Percentiles rank a stretch among this genome's conserved stretches.
Conservation (phyloP, 108 stramenopile species). For the Pelagomonas calceolata region DNA sequence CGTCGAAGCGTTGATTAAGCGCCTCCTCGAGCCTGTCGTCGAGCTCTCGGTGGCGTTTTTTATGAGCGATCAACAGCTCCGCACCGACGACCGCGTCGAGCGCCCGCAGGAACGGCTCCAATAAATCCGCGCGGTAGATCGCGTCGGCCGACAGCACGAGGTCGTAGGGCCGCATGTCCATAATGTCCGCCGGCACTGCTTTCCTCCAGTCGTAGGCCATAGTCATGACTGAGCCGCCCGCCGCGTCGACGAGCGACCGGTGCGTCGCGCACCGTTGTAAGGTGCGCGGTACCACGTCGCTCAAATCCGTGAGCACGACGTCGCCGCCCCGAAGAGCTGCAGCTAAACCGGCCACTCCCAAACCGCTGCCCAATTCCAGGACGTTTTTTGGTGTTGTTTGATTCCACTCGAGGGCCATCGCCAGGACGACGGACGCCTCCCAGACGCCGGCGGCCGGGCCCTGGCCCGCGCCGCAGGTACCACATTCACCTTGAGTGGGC, state of each 20-base stretch:
- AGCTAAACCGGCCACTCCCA: not conserved
- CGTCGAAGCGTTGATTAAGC: no score
- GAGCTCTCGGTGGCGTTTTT: no score
- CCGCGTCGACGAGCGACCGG: not conserved
- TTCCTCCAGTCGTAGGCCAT: not conserved
- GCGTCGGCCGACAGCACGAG: not conserved
- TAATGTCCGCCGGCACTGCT: not conserved
- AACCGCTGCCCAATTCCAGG: not conserved
- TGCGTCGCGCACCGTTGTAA: no score
- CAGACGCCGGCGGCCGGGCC: not conserved
- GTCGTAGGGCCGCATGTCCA: not conserved
- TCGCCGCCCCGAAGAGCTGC: not conserved
- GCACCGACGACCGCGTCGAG: no score
- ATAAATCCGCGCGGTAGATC: not conserved
- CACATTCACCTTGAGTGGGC: not conserved
- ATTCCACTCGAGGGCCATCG: not conserved
- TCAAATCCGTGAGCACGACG: not conserved
- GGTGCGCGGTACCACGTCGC: not conserved
- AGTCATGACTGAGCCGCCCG: not conserved
- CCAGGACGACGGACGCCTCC: not conserved
- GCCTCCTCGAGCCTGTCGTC: no score
- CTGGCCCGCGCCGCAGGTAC: not conserved
- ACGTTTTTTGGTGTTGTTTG: not conserved
- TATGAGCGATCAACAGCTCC: no score
- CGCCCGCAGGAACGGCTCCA: no score